phyloP scores from a whole-genome alignment of 345 rosid species.

The Citropsis articulata region DNA sequence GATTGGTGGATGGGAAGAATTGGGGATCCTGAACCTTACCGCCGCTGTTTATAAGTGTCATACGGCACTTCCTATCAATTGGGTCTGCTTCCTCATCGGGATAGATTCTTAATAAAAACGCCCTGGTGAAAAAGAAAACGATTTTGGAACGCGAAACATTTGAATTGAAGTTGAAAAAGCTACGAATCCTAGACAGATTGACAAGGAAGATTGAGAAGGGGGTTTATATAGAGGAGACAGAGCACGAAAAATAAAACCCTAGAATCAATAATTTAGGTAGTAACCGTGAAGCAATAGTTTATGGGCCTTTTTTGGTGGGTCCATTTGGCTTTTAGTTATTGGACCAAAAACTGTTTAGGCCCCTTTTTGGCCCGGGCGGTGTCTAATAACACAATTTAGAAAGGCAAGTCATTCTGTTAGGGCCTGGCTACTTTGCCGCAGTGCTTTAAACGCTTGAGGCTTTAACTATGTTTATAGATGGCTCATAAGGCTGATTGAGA shows the following conservation, averaged over 20 bases:
- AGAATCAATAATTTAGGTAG: not conserved
- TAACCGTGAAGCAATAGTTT: not conserved
- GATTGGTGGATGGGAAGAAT: conserved; percentile 21
- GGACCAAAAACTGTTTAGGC: no score
- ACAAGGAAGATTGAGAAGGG: no score
- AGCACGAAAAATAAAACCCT: not conserved
- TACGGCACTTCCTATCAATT: conserved; percentile 67
- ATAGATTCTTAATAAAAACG: not conserved
- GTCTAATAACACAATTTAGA: no score
- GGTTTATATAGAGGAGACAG: conserved; percentile 4
- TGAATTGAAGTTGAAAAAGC: not conserved
- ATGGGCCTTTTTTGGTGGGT: not conserved
- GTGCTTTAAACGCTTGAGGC: no score
- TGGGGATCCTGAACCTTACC: not conserved
- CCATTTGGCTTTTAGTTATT: not conserved
- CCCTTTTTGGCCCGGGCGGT: no score
- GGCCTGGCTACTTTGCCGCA: no score
- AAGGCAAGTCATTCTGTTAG: no score
- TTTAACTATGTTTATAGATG: no score
- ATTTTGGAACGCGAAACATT: not conserved
- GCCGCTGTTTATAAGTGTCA: conserved; percentile 45
- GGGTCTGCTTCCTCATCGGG: conserved; percentile 56
- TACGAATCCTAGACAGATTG: not conserved
- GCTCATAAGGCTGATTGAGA: no score
- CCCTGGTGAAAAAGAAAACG: not conserved